A percentile compares a stretch with the other conserved stretches of the same genome.
Evolutionary conservation across 176 grass and related monocot species (phyloP).

Genomic region (Zizania latifolia): DNA sequence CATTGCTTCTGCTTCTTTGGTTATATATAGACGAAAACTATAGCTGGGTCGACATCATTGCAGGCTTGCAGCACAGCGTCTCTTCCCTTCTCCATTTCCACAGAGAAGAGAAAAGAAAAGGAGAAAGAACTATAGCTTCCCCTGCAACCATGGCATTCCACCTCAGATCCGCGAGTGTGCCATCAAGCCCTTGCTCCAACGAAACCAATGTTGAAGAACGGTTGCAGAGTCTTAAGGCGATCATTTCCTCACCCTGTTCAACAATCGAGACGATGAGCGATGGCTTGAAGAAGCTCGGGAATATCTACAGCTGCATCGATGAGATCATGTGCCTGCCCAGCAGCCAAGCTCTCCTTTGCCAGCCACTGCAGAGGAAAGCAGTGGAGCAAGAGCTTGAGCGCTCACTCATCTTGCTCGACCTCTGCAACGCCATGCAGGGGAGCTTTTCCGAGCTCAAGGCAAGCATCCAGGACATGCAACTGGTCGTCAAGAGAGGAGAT

Average conservation of each 20-base stretch:
- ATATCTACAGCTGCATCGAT: slow-evolving; percentile 28
- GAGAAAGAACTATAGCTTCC: not conserved
- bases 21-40: slow-evolving; percentile 8
- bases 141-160: slow-evolving; percentile 22
- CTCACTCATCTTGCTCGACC: slow-evolving; percentile 41
- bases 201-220: slow-evolving; percentile 8
- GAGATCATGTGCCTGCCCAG: slow-evolving; percentile 32
- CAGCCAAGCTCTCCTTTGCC: slow-evolving; percentile 40
- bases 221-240: slow-evolving; percentile 16
- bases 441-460: slow-evolving; percentile 32
- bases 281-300: slow-evolving; percentile 10
- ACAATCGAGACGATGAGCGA: not conserved
- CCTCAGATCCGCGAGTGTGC: slow-evolving; percentile 20
- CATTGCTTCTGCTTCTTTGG: not conserved
- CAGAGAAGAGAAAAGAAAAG: not conserved
- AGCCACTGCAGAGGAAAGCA: slow-evolving; percentile 25
- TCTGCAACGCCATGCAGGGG: slow-evolving; percentile 25
- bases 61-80: not conserved
- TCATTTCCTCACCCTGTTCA: not conserved
- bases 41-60: not conserved
- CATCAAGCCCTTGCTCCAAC: slow-evolving; percentile 1
- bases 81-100: slow-evolving; percentile 20
- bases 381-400: slow-evolving; percentile 44
- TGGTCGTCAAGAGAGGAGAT: slow-evolving; percentile 33
- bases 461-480: slow-evolving; percentile 28